Evolutionary conservation across 1,139 yeast genomes (phyloP), one percentile per base, ranked within the genome.

Genomic region (Debaryomyces subglobosus): DNA sequence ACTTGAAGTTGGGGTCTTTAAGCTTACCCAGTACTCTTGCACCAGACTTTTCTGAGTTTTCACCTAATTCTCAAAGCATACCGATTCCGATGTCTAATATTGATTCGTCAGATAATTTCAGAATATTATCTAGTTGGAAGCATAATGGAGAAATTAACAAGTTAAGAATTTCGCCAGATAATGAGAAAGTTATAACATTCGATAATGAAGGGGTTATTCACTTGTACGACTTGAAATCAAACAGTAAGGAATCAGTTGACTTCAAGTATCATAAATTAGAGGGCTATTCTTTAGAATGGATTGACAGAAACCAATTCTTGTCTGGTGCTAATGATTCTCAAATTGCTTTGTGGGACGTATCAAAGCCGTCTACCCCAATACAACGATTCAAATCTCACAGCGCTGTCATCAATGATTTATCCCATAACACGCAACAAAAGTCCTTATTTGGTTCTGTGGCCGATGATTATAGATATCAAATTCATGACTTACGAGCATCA

Each of bases 211-310:
- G 88, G 12, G 68, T 69, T 38, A 69, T 81, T 42, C 73, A 77
- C 53, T 58, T 78, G 33, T 79, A 64, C 57, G 74, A 74, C 51
- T 62, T 66, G 55, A 53, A 50, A 46, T 13, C 33, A 5, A 56
- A 50, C 50, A 54, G 51, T 48, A 59, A 52, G 44, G 69, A 56
- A 44, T 57, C 65, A 16, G 58, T 61, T 12, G 75, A 72, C 37
- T 79, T 86, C 49, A 77, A 78, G 52, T 82, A 78, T 59, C 96
- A 89, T 64, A 71, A 73, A 20, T 74, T 71, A 47, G 90, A 85
- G 56, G 96, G 95, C 0, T 83, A 77, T 63, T 87, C 88, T 0
- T 69, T 89, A 47, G 84, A 85, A 53, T 89, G 96, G 96, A 52
- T 67, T 4, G 59, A 62, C 35, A 72, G 72, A 36, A 71, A 74